Base-by-base conservation (phyloP, 1,284 basidiomycete genomes). In the Spongiforma sp. region DNA sequence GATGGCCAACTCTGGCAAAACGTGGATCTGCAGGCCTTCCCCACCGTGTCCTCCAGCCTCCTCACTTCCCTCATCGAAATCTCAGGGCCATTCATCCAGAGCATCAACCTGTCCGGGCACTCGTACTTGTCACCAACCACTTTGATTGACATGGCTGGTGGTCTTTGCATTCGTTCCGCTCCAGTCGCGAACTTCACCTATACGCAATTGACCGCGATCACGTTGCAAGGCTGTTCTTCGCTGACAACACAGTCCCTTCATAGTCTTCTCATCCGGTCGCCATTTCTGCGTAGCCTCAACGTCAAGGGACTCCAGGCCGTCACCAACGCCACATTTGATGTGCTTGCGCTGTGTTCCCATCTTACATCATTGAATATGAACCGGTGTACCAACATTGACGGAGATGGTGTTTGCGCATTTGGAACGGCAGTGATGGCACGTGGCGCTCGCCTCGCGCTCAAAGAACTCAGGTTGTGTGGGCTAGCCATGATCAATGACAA, bases 1-100 rank as follows among this genome's bases (percentile, higher is more conserved):
- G 96, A 98, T 74, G 95, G 95, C 11, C 92, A 95, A 74, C 83
- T 97, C 21, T 98, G 96, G 95, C 74, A 81, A 33, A 69, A 83
- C 57, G 77, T 94, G 43, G 83, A 92, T 73, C 80, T 93, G 43
- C 83, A 77, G 11, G 78, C 85, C 5, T 90, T 91, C 75, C 84
- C 88, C 21, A 78, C 82, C 59, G 72, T 90, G n/a, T 82, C 86
- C 8, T 71, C 81, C 43, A 73, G 75, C 34, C 77, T 88, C 52
- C 70, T 93, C 34, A 66, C 81, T 39, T 83, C 82, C 41, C 77
- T 91, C 34, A 79, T 86, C 43, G 72, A 81, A 56, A 72, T 75
- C 14, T 86, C 88, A 4, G 89, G 91, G 2, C 80, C 89, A 2
- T 96, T 94, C 77, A 82, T 94, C 59, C 83, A 79, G 63, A 75